These are phyloP conservation scores for Phalaenopsis aphrodite DNA, from an alignment of 106 monocot species.

Conservation along the genomic window DNA sequence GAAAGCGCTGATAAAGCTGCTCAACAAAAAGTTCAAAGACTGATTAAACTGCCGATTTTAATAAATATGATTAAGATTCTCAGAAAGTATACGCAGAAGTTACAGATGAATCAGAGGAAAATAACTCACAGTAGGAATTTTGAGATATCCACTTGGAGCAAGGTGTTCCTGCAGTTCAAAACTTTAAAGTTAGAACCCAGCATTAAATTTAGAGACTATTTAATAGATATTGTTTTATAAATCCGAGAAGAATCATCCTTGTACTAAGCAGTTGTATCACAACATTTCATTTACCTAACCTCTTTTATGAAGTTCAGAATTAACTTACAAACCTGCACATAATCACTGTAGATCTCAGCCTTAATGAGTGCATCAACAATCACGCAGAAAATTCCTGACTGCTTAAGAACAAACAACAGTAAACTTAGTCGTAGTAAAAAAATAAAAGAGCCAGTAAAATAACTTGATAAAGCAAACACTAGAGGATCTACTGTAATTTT, in stretches of 20 bases:
- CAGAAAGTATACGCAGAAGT: not conserved
- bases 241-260: not conserved
- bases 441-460: not conserved
- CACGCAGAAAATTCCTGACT: constrained; percentile 57
- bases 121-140: constrained; percentile 84
- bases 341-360: constrained; percentile 58
- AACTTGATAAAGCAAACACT: not conserved
- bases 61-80: not conserved
- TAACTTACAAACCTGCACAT: constrained; percentile 53
- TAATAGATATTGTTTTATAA: not conserved
- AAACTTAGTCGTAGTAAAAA: not conserved
- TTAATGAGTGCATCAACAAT: constrained; percentile 59
- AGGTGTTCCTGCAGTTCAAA: constrained; percentile 59
- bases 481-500: not conserved
- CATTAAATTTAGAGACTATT: not conserved
- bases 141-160: constrained; percentile 87
- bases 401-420: constrained; percentile 1
- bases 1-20: not conserved
- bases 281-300: not conserved
- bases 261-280: not conserved
- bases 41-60: not conserved
- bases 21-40: not conserved
- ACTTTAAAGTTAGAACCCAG: constrained; percentile 1
- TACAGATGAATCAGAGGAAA: not conserved
- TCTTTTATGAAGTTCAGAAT: not conserved